Conservation (phyloP, 805 yeast genomes). For the Kodamaea jinghongensis region DNA sequence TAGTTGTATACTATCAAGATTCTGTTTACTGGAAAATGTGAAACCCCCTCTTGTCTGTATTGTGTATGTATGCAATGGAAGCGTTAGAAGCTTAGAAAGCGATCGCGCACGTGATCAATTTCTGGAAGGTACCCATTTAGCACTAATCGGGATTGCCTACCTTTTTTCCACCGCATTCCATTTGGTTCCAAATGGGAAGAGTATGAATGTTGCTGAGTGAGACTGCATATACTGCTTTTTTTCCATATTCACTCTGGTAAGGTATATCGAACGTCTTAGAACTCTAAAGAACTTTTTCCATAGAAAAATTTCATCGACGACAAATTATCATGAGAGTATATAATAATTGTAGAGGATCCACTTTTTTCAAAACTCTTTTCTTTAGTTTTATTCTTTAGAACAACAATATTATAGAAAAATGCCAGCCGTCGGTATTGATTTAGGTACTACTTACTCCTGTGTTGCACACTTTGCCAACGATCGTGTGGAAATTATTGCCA, state of each 20-base stretch:
- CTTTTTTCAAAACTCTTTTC: constrained; percentile 1
- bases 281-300: constrained; percentile 10
- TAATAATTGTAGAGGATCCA: constrained; percentile 9
- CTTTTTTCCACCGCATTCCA: constrained; percentile 2
- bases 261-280: constrained; percentile 14
- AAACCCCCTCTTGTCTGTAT: too few species aligned
- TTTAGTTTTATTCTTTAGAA: constrained; percentile 8
- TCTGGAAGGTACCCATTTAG: not conserved
- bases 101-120: not conserved
- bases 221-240: constrained; percentile 1
- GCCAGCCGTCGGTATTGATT: constrained; percentile 34
- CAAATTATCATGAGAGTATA: constrained; percentile 4
- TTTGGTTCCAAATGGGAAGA: not conserved
- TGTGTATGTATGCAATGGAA: too few species aligned
- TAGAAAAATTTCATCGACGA: constrained; percentile 9
- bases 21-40: too few species aligned
- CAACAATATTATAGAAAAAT: constrained; percentile 11
- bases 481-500: constrained; percentile 32
- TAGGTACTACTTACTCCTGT: constrained; percentile 35
- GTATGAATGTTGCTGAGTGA: not conserved
- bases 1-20: too few species aligned
- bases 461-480: constrained; percentile 33
- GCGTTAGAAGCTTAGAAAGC: too few species aligned
- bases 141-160: too few species aligned
- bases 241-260: constrained; percentile 1